Evolutionary conservation across 768 basidiomycete species (phyloP), one percentile per base, ranked within the genome.

Genomic region (Mycena pura): DNA sequence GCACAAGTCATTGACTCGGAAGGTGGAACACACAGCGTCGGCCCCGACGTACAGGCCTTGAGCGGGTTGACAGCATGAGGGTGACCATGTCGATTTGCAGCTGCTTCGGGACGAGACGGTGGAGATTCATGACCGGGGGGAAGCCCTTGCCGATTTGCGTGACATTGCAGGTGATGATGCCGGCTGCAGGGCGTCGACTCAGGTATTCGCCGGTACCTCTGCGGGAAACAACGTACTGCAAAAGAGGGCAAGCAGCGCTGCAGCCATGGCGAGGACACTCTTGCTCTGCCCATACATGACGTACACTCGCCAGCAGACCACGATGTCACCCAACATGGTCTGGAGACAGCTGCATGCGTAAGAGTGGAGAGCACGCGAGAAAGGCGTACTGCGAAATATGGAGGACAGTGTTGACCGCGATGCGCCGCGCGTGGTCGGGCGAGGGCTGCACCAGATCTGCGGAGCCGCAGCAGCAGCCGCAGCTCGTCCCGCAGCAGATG

Each of bases 161-260:
- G 5, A 61, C 19, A 39, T 55, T 61, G 39, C 60, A 61, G 13
- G 41, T 11, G 8, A 47, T 9, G 25, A 48, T 13, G 10, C 66
- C 70, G 13, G 70, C 71, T 14, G 71, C 67, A 7, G n/a, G 19
- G 19, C 8, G 17, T 36, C 9, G 34, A 36, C 9, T 17, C 34
- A 36, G 10, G 34, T 9, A 36, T 36, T 9, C 17, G 34, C 9
- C 9, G 17, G 34, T n/a, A n/a, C n/a, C n/a, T n/a, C n/a, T n/a
- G n/a, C n/a, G n/a, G n/a, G n/a, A n/a, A 32, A 8, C 29, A 19
- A 49, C 48, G 6, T 8, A 53, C 51, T 13, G n/a, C 14, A 19
- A 10, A 53, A 29, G 1, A 29, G 39, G 6, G 21, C 15, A 15
- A 53, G 51, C 1, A 53, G 29, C 10, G 11, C n/a, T 5, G 3